Percentiles rank a stretch among this genome's conserved stretches.
Evolutionary conservation across 805 yeast species (phyloP).

Genomic region (Candida cerambycidarum): DNA sequence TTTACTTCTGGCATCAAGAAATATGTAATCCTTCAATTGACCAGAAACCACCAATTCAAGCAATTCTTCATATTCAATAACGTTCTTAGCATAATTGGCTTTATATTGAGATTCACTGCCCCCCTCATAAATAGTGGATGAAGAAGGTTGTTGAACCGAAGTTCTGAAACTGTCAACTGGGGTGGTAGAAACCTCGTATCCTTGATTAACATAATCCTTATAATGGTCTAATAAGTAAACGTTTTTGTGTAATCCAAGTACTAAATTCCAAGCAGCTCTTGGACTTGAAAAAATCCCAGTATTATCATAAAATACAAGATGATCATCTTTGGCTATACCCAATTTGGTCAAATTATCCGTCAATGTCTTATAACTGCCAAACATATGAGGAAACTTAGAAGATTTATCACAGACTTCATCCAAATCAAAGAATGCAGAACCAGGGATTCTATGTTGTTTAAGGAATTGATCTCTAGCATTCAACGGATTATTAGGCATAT

Average conservation of each 20-base stretch:
- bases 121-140: constrained; percentile 17
- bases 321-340: constrained; percentile 57
- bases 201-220: constrained; percentile 46
- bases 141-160: background rate
- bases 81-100: constrained; percentile 41
- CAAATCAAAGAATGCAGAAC: constrained; percentile 75
- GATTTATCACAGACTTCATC: constrained; percentile 61
- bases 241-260: constrained; percentile 71
- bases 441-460: constrained; percentile 55
- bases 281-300: constrained; percentile 86
- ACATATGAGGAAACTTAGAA: constrained; percentile 86
- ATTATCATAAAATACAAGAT: constrained; percentile 79
- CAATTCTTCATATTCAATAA: constrained; percentile 67
- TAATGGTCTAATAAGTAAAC: constrained; percentile 74
- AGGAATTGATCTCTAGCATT: constrained; percentile 58
- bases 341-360: constrained; percentile 50
- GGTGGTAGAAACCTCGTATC: constrained; percentile 17
- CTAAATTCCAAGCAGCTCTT: constrained; percentile 88
- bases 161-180: constrained; percentile 9
- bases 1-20: constrained; percentile 79
- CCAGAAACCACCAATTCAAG: constrained; percentile 53
- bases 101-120: constrained; percentile 30
- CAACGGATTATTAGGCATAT: constrained; percentile 71
- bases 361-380: constrained; percentile 64
- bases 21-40: constrained; percentile 45